Conservation (phyloP, 192 early-diverging fungal species). For the Lunasporangiospora selenospora region DNA sequence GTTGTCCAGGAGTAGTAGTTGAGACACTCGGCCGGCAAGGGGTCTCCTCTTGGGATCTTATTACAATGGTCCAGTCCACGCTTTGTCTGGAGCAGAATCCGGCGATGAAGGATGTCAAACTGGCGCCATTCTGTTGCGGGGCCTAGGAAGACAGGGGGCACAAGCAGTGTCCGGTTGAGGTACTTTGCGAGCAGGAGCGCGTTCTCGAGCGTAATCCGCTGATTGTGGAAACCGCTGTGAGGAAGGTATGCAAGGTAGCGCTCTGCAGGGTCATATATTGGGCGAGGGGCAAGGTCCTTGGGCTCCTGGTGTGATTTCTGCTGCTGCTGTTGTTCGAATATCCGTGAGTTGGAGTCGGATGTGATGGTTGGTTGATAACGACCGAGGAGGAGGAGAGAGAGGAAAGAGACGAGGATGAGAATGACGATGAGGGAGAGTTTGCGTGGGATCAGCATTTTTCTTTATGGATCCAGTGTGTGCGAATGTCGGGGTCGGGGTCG, state of each 20-base stretch:
- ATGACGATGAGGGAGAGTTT: conserved; percentile 22
- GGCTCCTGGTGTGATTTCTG: neutral
- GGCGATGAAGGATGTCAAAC: conserved; percentile 55
- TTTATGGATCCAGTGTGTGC: too few species aligned
- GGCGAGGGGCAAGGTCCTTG: conserved; percentile 24
- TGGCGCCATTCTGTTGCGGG: conserved; percentile 58
- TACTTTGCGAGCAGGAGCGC: conserved; percentile 59
- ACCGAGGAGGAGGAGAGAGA: neutral
- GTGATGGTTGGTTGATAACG: neutral
- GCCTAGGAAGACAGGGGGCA: conserved; percentile 58
- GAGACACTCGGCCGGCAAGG: conserved; percentile 60
- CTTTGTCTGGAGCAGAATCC: conserved; percentile 60
- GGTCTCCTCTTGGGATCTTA: conserved; percentile 37
- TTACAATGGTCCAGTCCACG: conserved; percentile 59
- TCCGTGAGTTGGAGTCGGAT: neutral
- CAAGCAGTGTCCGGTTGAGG: conserved; percentile 59
- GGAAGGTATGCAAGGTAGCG: conserved; percentile 61
- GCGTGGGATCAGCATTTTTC: conserved; percentile 30
- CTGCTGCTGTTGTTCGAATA: neutral
- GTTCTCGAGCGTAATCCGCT: conserved; percentile 62
- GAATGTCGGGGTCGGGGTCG: too few species aligned
- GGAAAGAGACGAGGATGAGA: conserved; percentile 21
- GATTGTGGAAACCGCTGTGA: conserved; percentile 64
- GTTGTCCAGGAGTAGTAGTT: conserved; percentile 61
- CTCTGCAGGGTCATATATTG: conserved; percentile 35